phyloP scores from a whole-genome alignment of 164 flowering plant species.

The Houttuynia cordata region DNA sequence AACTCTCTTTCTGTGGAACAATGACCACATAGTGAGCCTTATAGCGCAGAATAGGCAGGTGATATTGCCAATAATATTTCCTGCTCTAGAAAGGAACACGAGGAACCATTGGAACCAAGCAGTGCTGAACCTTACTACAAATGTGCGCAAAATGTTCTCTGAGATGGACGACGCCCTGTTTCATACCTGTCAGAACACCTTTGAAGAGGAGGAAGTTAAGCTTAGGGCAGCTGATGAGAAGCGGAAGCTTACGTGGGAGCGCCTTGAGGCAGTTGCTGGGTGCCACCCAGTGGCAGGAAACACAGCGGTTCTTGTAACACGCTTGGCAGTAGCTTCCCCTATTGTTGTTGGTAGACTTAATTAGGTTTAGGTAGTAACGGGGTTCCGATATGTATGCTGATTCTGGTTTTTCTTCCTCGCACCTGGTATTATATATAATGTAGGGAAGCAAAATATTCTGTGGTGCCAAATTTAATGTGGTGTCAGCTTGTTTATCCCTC shows the following conservation, averaged over 20 bases:
- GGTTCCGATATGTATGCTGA: not conserved
- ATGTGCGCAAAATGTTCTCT: constrained; percentile 59
- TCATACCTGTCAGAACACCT: constrained; percentile 35
- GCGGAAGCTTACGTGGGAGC: constrained; percentile 58
- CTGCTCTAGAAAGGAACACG: constrained; percentile 68
- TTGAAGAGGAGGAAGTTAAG: constrained; percentile 45
- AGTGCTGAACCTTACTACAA: constrained; percentile 64
- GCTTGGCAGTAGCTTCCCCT: constrained; percentile 11
- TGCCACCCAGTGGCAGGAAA: constrained; percentile 50
- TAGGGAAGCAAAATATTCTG: not conserved
- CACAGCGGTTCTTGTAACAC: constrained; percentile 60
- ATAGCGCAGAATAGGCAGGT: constrained; percentile 69
- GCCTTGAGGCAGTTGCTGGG: constrained; percentile 52
- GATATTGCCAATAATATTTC: constrained; percentile 57
- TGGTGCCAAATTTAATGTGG: constrained; percentile 1
- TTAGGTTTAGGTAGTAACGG: not conserved
- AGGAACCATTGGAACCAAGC: constrained; percentile 85
- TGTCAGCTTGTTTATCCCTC: not conserved
- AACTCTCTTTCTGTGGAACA: constrained; percentile 90
- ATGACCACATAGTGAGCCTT: constrained; percentile 68
- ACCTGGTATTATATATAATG: not conserved
- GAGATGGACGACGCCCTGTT: constrained; percentile 78
- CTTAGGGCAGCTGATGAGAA: constrained; percentile 27
- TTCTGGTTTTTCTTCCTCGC: not conserved
- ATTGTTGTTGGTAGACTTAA: constrained; percentile 8